phyloP scores from a whole-genome alignment of 1,139 yeast genomes.

The Yamadazyma oceani region DNA sequence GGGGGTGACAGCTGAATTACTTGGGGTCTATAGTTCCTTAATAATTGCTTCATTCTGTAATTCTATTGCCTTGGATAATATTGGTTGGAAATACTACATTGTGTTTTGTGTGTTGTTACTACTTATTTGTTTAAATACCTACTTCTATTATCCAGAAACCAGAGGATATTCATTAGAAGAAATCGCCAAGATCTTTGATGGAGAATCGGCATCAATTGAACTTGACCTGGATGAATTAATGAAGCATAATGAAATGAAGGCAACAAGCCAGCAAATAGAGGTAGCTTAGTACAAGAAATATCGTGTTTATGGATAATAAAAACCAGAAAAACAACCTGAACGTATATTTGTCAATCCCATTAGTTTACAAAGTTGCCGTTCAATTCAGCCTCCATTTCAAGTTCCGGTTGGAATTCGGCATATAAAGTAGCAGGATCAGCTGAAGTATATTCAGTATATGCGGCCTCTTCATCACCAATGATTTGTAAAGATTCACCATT shows the following conservation, averaged over 20 bases:
- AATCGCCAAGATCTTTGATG: slow-evolving; percentile 24
- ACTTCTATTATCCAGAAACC: slow-evolving; percentile 47
- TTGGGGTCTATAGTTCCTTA: slow-evolving; percentile 42
- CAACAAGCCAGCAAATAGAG: slow-evolving; percentile 6
- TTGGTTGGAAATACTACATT: slow-evolving; percentile 46
- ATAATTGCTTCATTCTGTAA: slow-evolving; percentile 21
- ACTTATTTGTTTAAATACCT: slow-evolving; percentile 36
- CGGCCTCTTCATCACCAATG: slow-evolving; percentile 67
- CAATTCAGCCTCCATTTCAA: slow-evolving; percentile 34
- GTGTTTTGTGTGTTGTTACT: slow-evolving; percentile 41
- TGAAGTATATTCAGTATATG: slow-evolving; percentile 59
- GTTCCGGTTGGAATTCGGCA: slow-evolving; percentile 68
- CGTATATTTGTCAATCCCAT: not conserved
- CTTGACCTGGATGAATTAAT: slow-evolving; percentile 2
- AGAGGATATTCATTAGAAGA: slow-evolving; percentile 47
- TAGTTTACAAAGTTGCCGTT: slow-evolving; percentile 20
- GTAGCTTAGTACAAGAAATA: slow-evolving; percentile 2
- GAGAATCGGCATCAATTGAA: not conserved
- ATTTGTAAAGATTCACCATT: slow-evolving; percentile 28
- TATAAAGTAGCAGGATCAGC: slow-evolving; percentile 70
- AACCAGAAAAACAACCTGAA: no score
- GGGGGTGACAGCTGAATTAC: slow-evolving; percentile 38
- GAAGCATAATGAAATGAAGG: slow-evolving; percentile 1
- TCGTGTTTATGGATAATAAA: no score
- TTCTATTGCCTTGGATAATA: slow-evolving; percentile 34